Evolutionary conservation across 202 grass and related monocot genomes (phyloP), one percentile per base, ranked within the genome.

Genomic region (Cymbopogon flexuosus): DNA sequence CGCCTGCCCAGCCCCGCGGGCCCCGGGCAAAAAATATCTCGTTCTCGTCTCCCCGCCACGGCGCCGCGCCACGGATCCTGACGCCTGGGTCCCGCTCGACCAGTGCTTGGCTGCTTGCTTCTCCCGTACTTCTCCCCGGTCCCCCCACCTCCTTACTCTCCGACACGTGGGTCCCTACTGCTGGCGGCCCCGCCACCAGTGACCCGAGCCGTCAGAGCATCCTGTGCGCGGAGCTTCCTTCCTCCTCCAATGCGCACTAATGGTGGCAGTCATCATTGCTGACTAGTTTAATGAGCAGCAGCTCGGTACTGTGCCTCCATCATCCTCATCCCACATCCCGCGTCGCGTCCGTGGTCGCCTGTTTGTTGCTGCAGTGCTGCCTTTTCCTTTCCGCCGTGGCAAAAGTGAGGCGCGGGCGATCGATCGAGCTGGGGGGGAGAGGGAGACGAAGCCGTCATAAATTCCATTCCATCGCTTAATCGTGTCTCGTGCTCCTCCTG

Each of bases 321-420:
- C 19, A 77, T 63, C 76, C 40, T 39, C 12, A 10, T 9, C 22
- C 31, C 36, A 52, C 30, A 2, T 29, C 67, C 35, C 37, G 7
- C 8, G 37, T 19, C 37, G 7, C 8, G 37, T 19, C 30, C 31
- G 15, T 52, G 33, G 12, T 49, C 43, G 42, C 68, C 11, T 10
- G 68, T 51, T 72, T 78, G 75, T 21, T 61, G 51, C 23, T 10
- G 41, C 2, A 11, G 43, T 46, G 43, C 52, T 72, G 69, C 22
- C 61, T 33, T 74, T 75, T 77, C 66, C 68, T 75, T 79, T 79
- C 84, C 74, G 84, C 76, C 84, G 84, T 84, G 84, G 88, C 88
- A 83, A 86, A 85, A 68, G 74, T 74, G 75, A 79, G 75, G 52
- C 87, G 71, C 23, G 18, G 39, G 30, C 51, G 59, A 1, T 49